Evolutionary conservation across 2,329 filamentous ascomycete species (phyloP).

Genomic region (Aspergillus vadensis): DNA sequence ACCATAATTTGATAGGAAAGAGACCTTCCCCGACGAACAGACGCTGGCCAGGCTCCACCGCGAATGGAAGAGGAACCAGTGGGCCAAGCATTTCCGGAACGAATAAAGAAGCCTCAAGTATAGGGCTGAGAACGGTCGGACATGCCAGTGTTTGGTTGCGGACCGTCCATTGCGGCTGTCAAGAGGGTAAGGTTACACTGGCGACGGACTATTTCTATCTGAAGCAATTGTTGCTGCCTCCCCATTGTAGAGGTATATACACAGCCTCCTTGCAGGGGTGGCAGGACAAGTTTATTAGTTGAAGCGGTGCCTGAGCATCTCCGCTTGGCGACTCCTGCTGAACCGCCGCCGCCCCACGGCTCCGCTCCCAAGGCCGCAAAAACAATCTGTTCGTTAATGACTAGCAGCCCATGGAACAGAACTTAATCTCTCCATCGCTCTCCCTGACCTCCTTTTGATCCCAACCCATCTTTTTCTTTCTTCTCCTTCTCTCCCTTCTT

Average conservation of each 20-base stretch:
- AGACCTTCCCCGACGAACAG: not conserved
- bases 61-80: slow-evolving; percentile 11
- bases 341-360: slow-evolving; percentile 18
- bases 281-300: not conserved
- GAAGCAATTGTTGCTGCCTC: not conserved
- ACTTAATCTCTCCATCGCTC: slow-evolving; percentile 10
- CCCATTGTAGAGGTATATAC: not conserved
- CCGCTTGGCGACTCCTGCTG: slow-evolving; percentile 16
- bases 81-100: slow-evolving; percentile 8
- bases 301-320: not conserved
- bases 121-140: slow-evolving; percentile 6
- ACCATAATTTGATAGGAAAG: not conserved
- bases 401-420: slow-evolving; percentile 13
- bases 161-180: not conserved
- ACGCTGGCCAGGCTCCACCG: slow-evolving; percentile 1
- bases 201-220: not conserved
- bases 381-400: slow-evolving; percentile 12
- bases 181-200: not conserved
- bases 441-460: slow-evolving; percentile 7
- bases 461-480: not conserved
- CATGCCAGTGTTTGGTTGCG: not conserved
- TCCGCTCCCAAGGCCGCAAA: slow-evolving; percentile 14
- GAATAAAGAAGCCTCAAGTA: slow-evolving; percentile 1
- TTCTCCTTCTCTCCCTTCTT: not conserved
- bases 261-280: not conserved